Evolutionary conservation across 2,329 filamentous ascomycete genomes (phyloP).

Genomic region (Cladorrhinum sp.): DNA sequence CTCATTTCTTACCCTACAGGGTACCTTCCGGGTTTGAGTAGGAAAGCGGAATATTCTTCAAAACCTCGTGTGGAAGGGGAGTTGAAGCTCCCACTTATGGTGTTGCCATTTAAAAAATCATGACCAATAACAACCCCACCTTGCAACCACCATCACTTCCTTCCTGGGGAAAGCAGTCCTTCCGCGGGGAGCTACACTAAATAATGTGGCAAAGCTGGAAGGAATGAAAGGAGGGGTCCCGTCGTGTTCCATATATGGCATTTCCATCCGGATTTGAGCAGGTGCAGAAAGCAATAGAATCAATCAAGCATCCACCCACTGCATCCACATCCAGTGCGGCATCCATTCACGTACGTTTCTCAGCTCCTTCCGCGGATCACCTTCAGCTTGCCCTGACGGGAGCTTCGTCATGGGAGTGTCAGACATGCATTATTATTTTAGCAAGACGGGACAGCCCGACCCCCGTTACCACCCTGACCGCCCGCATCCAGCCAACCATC

Average conservation of each 20-base stretch:
- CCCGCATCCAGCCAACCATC: background rate
- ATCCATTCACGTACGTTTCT: background rate
- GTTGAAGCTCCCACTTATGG: background rate
- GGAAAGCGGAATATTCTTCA: background rate
- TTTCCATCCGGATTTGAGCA: background rate
- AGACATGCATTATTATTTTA: slow-evolving; percentile 17
- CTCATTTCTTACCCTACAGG: background rate
- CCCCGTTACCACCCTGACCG: background rate
- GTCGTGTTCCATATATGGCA: background rate
- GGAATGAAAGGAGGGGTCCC: background rate
- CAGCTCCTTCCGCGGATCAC: background rate
- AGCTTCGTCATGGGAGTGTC: slow-evolving; percentile 15
- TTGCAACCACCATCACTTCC: background rate
- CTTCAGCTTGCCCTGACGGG: background rate
- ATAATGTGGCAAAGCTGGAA: background rate
- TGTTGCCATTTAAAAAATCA: background rate
- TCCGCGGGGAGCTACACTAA: too few species aligned
- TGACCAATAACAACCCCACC: background rate
- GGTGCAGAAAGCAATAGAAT: background rate
- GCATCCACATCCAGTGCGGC: too few species aligned
- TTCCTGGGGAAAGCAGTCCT: background rate
- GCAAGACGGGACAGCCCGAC: background rate
- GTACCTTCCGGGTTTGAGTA: background rate
- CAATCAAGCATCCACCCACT: background rate
- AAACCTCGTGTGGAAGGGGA: too few species aligned